A percentile compares a stretch with the other conserved stretches of the same genome.
These are phyloP conservation scores for Zelonia costaricensis DNA, from an alignment of 208 protist genomes.

Conservation along the genomic window DNA sequence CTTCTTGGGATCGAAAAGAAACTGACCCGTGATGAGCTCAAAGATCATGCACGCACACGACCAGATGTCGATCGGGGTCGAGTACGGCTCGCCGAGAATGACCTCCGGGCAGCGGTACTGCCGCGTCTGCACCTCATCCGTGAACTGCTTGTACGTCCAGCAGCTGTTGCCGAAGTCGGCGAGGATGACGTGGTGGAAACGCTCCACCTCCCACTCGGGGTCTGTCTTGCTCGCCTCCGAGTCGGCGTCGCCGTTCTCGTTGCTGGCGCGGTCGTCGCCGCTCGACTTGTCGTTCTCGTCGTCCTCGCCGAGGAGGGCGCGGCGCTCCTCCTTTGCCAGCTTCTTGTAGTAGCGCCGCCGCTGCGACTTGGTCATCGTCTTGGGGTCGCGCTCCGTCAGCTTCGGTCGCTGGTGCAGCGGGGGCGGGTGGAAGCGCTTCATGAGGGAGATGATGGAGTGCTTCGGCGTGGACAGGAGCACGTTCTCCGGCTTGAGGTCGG, in stretches of 20 bases:
- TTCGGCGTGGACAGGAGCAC: conserved; percentile 89
- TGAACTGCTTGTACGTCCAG: conserved; percentile 97
- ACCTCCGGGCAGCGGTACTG: conserved; percentile 95
- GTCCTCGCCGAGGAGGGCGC: conserved; percentile 19
- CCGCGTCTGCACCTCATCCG: conserved; percentile 92
- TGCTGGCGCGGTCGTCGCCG: conserved; percentile 12
- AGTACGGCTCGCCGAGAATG: conserved; percentile 88
- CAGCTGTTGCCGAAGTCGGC: conserved; percentile 99
- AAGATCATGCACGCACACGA: conserved; percentile 94
- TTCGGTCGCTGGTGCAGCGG: conserved; percentile 73
- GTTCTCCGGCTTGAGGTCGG: conserved; percentile 97
- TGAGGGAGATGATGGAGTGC: conserved; percentile 84
- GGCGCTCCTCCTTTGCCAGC: conserved; percentile 54
- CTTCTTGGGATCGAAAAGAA: conserved; percentile 93
- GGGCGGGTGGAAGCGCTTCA: conserved; percentile 79
- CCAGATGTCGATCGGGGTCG: conserved; percentile 91
- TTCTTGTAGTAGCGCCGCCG: conserved; percentile 92
- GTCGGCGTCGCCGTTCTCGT: conserved; percentile 22
- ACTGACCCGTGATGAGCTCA: conserved; percentile 94
- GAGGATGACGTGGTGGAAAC: conserved; percentile 93
- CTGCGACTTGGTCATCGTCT: conserved; percentile 93
- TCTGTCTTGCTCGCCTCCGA: conserved; percentile 76
- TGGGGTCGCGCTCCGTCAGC: conserved; percentile 81
- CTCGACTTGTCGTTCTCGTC: conserved; percentile 17
- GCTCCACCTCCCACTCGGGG: conserved; percentile 82